phyloP scores from a whole-genome alignment of 192 early-diverging fungal genomes.

The Coemansia sp. region DNA sequence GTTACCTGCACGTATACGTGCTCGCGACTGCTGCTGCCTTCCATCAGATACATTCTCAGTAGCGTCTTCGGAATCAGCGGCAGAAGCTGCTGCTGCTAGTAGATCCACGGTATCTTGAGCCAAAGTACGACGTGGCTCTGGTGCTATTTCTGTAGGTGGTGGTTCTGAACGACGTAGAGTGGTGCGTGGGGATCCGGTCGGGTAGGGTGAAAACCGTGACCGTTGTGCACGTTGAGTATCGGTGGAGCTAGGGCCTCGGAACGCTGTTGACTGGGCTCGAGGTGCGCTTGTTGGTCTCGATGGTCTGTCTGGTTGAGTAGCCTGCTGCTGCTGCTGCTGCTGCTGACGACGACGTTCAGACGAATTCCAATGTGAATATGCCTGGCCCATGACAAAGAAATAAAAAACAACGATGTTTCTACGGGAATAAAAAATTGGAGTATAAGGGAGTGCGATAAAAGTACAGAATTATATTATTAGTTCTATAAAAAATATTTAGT shows the following conservation, averaged over 20 bases:
- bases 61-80: neutral
- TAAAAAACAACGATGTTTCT: neutral
- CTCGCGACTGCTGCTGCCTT: neutral
- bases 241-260: neutral
- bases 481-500: too few species aligned
- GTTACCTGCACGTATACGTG: constrained; percentile 26
- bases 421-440: neutral
- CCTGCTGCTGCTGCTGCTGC: neutral
- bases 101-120: too few species aligned
- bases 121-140: neutral
- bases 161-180: neutral
- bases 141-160: neutral
- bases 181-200: constrained; percentile 8
- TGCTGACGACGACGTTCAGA: neutral
- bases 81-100: neutral
- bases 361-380: constrained; percentile 28
- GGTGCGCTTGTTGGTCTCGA: neutral
- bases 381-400: constrained; percentile 35
- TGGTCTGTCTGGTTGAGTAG: neutral
- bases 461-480: too few species aligned
- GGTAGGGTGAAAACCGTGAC: constrained; percentile 30
- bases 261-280: constrained; percentile 2
- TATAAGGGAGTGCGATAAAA: too few species aligned
- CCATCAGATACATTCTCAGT: too few species aligned
- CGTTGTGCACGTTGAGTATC: constrained; percentile 1